These are phyloP conservation scores for Pichia sp. DNA, from an alignment of 1,139 yeast species.

Conservation along the genomic window DNA sequence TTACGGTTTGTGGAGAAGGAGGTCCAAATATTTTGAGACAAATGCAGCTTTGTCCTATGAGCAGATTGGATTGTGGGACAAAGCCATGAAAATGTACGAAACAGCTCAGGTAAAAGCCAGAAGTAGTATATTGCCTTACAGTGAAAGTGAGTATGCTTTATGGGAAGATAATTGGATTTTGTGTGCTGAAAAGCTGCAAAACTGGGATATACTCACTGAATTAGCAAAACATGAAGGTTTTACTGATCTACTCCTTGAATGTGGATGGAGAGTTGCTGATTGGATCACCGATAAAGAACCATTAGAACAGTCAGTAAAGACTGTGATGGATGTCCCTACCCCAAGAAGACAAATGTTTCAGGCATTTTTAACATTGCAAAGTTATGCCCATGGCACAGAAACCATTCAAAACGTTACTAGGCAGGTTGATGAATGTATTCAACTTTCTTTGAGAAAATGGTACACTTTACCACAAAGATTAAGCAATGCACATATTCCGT, in stretches of 20 bases:
- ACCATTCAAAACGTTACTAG: constrained; percentile 74
- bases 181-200: constrained; percentile 95
- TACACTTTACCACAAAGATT: constrained; percentile 73
- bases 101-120: constrained; percentile 97
- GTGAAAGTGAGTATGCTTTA: constrained; percentile 88
- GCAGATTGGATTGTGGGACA: constrained; percentile 92
- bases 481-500: constrained; percentile 81
- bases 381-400: constrained; percentile 85
- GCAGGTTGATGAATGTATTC: constrained; percentile 93
- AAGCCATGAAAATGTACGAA: constrained; percentile 89
- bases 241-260: constrained; percentile 85
- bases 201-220: constrained; percentile 96
- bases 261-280: constrained; percentile 99
- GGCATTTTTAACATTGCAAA: constrained; percentile 87
- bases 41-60: constrained; percentile 89
- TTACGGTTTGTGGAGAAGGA: constrained; percentile 94
- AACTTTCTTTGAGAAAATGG: constrained; percentile 89
- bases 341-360: constrained; percentile 95
- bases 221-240: constrained; percentile 97
- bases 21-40: constrained; percentile 91
- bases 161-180: constrained; percentile 99
- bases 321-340: constrained; percentile 98
- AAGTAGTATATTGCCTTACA: constrained; percentile 90
- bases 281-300: constrained; percentile 97
- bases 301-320: constrained; percentile 85